A percentile compares a stretch with the other conserved stretches of the same genome.
phyloP scores from a whole-genome alignment of 495 filamentous ascomycete species.

The Aspergillus nanangensis region DNA sequence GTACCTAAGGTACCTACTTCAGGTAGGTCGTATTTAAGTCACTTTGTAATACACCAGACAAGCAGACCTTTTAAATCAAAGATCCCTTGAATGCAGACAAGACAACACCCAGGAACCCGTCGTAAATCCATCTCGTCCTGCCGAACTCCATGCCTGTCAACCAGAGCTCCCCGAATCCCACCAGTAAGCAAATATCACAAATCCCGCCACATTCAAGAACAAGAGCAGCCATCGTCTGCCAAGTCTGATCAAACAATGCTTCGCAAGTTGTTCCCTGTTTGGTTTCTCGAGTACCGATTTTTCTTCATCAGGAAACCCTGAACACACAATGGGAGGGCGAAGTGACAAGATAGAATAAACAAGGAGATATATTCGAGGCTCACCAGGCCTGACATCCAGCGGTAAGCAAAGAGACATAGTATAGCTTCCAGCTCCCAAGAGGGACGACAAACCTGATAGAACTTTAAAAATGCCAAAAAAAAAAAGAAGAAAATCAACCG shows the following conservation, averaged over 20 bases:
- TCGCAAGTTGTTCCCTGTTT: too few relatives aligned
- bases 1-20: too few relatives aligned
- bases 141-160: conserved; percentile 9
- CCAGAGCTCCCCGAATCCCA: conserved; percentile 6
- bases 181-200: conserved; percentile 10
- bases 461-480: conserved; percentile 8
- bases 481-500: conserved; percentile 1
- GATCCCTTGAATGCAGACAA: conserved; percentile 4
- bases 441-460: conserved; percentile 6
- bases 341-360: background rate
- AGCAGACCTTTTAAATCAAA: background rate
- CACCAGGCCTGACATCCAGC: conserved; percentile 11
- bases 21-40: too few relatives aligned
- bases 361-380: conserved; percentile 11
- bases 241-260: too few relatives aligned
- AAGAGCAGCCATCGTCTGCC: too few relatives aligned
- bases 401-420: conserved; percentile 14
- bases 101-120: conserved; percentile 2
- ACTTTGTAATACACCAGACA: too few relatives aligned
- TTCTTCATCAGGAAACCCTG: background rate
- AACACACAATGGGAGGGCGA: too few relatives aligned
- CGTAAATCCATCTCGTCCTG: conserved; percentile 4
- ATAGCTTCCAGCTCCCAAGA: conserved; percentile 1
- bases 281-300: background rate
- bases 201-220: background rate